Percentiles rank a stretch among this genome's conserved stretches.
Conservation (phyloP, 306 rosid species). For the Phaseolus lunatus region DNA sequence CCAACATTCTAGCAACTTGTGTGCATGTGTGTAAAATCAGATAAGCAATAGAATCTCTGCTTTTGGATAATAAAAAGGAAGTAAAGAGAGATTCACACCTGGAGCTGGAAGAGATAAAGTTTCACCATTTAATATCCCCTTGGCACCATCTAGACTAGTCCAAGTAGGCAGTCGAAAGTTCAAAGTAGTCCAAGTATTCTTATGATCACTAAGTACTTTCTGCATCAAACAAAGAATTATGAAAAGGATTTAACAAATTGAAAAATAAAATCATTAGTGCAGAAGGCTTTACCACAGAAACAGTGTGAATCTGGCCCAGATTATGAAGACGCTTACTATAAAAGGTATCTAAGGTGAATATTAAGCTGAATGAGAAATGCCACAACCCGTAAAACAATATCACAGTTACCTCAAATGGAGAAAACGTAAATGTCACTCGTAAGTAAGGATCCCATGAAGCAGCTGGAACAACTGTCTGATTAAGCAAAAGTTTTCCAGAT, state of each 20-base stretch:
- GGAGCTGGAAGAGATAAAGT: conserved; percentile 58
- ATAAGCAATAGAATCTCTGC: not conserved
- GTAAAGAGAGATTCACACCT: conserved; percentile 51
- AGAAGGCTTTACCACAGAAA: not conserved
- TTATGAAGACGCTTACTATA: conserved; percentile 7
- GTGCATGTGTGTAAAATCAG: not conserved
- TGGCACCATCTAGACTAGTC: conserved; percentile 60
- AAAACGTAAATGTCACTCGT: conserved; percentile 58
- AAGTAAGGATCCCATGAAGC: conserved; percentile 71
- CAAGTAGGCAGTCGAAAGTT: conserved; percentile 82
- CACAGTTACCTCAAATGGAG: conserved; percentile 54
- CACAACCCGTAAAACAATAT: not conserved
- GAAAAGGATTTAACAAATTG: not conserved
- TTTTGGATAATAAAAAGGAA: conserved; percentile 18
- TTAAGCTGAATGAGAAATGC: conserved; percentile 18
- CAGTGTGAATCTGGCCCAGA: not conserved
- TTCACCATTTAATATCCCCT: conserved; percentile 56
- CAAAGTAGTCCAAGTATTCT: conserved; percentile 59
- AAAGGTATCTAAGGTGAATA: conserved; percentile 3
- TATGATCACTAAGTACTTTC: not conserved
- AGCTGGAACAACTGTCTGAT: conserved; percentile 64
- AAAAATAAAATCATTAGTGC: conserved; percentile 3
- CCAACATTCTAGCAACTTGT: not conserved
- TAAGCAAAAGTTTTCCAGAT: conserved; percentile 58
- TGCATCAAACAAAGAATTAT: not conserved